Percentiles rank a stretch among this genome's conserved stretches.
These are phyloP conservation scores for Cryptosporidium baileyi DNA, from an alignment of 169 alveolate genomes.

Conservation along the genomic window DNA sequence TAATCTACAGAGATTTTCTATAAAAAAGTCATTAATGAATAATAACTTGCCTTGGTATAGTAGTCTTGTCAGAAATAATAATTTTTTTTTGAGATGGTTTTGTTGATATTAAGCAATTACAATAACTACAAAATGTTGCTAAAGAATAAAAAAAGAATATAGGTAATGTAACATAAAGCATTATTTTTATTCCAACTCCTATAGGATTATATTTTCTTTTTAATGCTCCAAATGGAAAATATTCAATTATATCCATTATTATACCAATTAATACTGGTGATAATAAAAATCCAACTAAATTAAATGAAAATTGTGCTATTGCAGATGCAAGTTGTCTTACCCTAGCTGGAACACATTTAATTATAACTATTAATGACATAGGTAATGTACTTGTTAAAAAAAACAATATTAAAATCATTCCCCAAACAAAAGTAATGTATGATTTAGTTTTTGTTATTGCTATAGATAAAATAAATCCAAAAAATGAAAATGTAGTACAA, in stretches of 20 bases:
- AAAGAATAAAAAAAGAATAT: constrained; percentile 41
- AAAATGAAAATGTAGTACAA: constrained; percentile 9
- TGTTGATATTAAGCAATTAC: constrained; percentile 13
- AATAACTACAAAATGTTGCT: constrained; percentile 34
- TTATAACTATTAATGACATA: constrained; percentile 42
- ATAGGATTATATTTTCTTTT: constrained; percentile 51
- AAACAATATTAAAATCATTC: constrained; percentile 3
- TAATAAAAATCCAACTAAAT: constrained; percentile 39
- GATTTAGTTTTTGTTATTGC: neutral
- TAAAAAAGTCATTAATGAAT: neutral
- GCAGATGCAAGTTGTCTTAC: constrained; percentile 58
- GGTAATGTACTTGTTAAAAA: constrained; percentile 67
- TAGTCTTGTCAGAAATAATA: constrained; percentile 45
- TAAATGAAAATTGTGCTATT: constrained; percentile 53
- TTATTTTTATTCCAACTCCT: constrained; percentile 19
- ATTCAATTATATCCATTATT: constrained; percentile 58
- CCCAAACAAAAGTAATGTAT: constrained; percentile 45
- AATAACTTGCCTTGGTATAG: constrained; percentile 40
- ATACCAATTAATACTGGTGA: constrained; percentile 56
- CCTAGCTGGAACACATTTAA: constrained; percentile 32
- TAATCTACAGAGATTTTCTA: neutral
- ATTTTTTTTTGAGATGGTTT: constrained; percentile 29
- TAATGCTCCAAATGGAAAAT: constrained; percentile 61
- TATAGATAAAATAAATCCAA: constrained; percentile 40
- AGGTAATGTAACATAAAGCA: constrained; percentile 34